Evolutionary conservation across 2,329 filamentous ascomycete genomes (phyloP).

Genomic region (Xylaria multiplex): DNA sequence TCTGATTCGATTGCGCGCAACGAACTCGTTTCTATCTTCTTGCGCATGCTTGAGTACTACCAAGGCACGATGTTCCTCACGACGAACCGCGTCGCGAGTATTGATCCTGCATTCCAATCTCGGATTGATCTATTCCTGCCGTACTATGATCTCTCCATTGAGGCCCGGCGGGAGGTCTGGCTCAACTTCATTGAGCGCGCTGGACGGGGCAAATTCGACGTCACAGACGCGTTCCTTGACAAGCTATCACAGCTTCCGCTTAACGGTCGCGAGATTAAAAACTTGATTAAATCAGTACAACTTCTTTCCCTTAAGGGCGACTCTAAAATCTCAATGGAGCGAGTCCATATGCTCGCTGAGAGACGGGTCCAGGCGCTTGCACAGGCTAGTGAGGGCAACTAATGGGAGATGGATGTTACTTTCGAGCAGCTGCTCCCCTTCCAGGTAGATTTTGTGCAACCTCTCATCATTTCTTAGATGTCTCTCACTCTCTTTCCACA

Average conservation of each 20-base stretch:
- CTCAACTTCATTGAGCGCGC: slow-evolving; percentile 50
- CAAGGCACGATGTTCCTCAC: slow-evolving; percentile 53
- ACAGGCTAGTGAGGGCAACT: slow-evolving; percentile 18
- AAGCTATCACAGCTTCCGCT: slow-evolving; percentile 54
- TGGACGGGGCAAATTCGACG: slow-evolving; percentile 47
- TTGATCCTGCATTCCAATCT: slow-evolving; percentile 53
- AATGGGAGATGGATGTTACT: too few relatives aligned
- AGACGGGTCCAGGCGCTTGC: slow-evolving; percentile 44
- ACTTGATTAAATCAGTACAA: slow-evolving; percentile 55
- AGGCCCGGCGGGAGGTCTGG: slow-evolving; percentile 51
- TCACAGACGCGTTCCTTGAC: slow-evolving; percentile 48
- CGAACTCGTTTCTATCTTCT: slow-evolving; percentile 50
- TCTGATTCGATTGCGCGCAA: slow-evolving; percentile 52
- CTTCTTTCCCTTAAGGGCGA: slow-evolving; percentile 49
- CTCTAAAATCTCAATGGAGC: slow-evolving; percentile 45
- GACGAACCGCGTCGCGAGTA: slow-evolving; percentile 50
- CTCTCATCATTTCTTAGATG: too few relatives aligned
- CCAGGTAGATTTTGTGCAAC: too few relatives aligned
- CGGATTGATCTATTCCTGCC: slow-evolving; percentile 50
- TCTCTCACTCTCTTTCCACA: too few relatives aligned
- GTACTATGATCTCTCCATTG: slow-evolving; percentile 47
- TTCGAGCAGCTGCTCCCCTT: too few relatives aligned
- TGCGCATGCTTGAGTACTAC: slow-evolving; percentile 48
- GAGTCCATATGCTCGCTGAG: slow-evolving; percentile 48
- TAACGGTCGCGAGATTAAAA: slow-evolving; percentile 64